These are phyloP conservation scores for Yamagishiella unicocca DNA, from an alignment of 139 green algal species.

Conservation along the genomic window DNA sequence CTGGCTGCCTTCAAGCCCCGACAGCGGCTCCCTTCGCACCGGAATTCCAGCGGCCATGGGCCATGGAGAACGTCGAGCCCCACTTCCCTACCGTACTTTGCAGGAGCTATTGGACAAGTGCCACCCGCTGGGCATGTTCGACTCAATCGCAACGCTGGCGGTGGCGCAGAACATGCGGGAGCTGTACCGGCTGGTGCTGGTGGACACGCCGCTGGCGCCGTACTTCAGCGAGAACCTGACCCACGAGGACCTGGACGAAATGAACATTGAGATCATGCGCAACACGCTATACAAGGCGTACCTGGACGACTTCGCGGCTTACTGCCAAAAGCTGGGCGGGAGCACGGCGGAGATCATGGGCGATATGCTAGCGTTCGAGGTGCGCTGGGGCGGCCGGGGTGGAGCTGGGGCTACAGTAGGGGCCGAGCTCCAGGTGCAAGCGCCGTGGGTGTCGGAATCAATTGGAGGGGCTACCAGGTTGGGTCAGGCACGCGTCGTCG, in stretches of 20 bases:
- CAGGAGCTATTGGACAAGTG: constrained; percentile 98
- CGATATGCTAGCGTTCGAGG: constrained; percentile 96
- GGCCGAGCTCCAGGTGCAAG: not conserved
- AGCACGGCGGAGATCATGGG: constrained; percentile 94
- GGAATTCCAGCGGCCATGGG: too few relatives aligned
- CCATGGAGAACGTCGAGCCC: too few relatives aligned
- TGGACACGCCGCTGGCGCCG: constrained; percentile 96
- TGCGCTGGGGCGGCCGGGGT: too few relatives aligned
- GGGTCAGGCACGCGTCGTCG: too few relatives aligned
- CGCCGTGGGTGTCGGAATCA: too few relatives aligned
- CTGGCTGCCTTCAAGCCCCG: too few relatives aligned
- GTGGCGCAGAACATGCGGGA: constrained; percentile 97
- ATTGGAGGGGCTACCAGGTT: too few relatives aligned
- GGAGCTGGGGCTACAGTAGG: not conserved
- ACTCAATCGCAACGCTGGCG: constrained; percentile 94
- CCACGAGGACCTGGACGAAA: constrained; percentile 97
- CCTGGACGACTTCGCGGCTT: constrained; percentile 96
- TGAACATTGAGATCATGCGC: constrained; percentile 99
- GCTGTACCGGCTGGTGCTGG: constrained; percentile 96
- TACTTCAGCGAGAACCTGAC: constrained; percentile 94
- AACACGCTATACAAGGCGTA: constrained; percentile 99
- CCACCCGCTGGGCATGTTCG: constrained; percentile 98
- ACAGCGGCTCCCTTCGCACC: too few relatives aligned
- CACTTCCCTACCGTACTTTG: too few relatives aligned
- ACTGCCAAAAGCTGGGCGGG: constrained; percentile 87